Conservation (phyloP, 2,329 filamentous ascomycete genomes). For the Trichocomaceae sp. region DNA sequence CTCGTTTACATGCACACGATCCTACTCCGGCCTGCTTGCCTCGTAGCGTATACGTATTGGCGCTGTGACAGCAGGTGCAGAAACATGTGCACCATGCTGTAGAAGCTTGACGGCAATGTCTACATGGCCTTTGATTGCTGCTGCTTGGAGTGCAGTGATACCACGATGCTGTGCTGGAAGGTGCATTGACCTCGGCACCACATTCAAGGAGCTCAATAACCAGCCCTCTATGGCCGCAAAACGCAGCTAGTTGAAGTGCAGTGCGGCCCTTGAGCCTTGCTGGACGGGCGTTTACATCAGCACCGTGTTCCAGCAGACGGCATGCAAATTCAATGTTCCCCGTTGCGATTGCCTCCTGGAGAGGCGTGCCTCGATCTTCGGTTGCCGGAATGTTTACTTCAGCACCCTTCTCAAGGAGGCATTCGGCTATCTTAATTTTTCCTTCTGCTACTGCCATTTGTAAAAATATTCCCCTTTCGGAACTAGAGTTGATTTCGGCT, state of each 20-base stretch:
- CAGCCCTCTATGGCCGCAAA: background rate
- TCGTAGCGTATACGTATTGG: too few species aligned
- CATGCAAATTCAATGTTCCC: background rate
- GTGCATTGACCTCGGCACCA: background rate
- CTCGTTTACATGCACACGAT: too few species aligned
- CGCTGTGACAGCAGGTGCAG: too few species aligned
- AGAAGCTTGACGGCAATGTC: slow-evolving; percentile 16
- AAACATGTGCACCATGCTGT: slow-evolving; percentile 14
- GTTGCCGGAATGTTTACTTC: background rate
- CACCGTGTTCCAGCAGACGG: slow-evolving; percentile 5
- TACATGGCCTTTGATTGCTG: slow-evolving; percentile 10
- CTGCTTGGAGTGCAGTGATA: slow-evolving; percentile 15
- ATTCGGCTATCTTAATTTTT: background rate
- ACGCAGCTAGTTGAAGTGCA: background rate
- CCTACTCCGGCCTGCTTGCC: too few species aligned
- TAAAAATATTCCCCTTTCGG: background rate
- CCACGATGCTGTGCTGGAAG: background rate
- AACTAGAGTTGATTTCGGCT: background rate
- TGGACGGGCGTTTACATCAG: slow-evolving; percentile 7
- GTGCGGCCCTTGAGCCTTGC: background rate
- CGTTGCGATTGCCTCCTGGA: background rate
- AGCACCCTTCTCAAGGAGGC: background rate
- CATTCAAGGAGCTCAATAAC: background rate
- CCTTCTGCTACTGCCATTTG: background rate
- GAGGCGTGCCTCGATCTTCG: background rate